phyloP scores from a whole-genome alignment of 805 yeast genomes.

The Teunomyces gatunensis region DNA sequence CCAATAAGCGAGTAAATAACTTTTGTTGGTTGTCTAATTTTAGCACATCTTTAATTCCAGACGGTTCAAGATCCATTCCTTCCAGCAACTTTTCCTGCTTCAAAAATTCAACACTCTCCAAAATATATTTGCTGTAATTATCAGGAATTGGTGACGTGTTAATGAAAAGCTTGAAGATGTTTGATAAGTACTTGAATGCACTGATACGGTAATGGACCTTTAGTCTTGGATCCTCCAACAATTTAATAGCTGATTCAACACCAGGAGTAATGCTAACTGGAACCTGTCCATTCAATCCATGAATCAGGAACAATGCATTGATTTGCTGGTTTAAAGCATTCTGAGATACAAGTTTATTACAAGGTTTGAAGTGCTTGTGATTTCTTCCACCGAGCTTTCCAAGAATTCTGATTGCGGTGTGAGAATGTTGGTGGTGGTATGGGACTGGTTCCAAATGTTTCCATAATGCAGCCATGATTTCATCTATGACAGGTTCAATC shows the following conservation, averaged over 20 bases:
- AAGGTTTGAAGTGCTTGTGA: slow-evolving; percentile 77
- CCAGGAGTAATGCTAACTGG: slow-evolving; percentile 84
- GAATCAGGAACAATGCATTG: slow-evolving; percentile 63
- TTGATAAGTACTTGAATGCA: slow-evolving; percentile 71
- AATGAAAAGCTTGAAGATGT: slow-evolving; percentile 66
- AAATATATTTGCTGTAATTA: slow-evolving; percentile 41
- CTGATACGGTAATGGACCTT: slow-evolving; percentile 68
- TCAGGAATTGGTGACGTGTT: slow-evolving; percentile 51
- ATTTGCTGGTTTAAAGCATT: slow-evolving; percentile 64
- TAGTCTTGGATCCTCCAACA: slow-evolving; percentile 65
- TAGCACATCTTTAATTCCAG: slow-evolving; percentile 45
- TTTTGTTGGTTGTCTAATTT: slow-evolving; percentile 62
- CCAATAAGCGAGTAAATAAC: slow-evolving; percentile 60
- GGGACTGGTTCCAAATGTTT: slow-evolving; percentile 88
- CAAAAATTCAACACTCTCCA: slow-evolving; percentile 48
- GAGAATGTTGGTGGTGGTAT: slow-evolving; percentile 91
- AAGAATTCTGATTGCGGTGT: slow-evolving; percentile 85
- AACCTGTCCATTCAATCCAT: slow-evolving; percentile 58
- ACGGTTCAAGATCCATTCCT: slow-evolving; percentile 33
- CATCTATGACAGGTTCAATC: slow-evolving; percentile 92
- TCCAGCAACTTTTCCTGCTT: slow-evolving; percentile 38
- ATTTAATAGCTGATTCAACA: slow-evolving; percentile 68
- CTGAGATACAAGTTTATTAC: slow-evolving; percentile 58
- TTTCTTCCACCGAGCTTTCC: slow-evolving; percentile 98
- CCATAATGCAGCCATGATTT: slow-evolving; percentile 92